A percentile compares a stretch with the other conserved stretches of the same genome.
Evolutionary conservation across 176 grass and related monocot genomes (phyloP).

Genomic region (Stipa capillata): DNA sequence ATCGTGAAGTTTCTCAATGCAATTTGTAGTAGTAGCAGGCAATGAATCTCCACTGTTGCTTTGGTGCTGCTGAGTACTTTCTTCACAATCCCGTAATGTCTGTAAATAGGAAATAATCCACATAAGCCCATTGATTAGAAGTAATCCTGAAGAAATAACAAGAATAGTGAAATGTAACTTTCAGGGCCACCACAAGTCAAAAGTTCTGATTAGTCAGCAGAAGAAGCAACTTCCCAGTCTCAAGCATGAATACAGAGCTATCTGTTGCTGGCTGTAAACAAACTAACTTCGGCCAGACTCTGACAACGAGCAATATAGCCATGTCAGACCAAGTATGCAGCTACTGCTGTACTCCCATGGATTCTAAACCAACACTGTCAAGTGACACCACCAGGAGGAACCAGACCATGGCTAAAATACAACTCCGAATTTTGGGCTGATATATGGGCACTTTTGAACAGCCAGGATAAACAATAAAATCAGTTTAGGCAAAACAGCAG

Average conservation of each 20-base stretch:
- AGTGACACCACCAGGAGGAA: neutral
- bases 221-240: neutral
- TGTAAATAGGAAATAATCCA: conserved; percentile 25
- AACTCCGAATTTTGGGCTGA: neutral
- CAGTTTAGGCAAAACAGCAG: neutral
- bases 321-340: neutral
- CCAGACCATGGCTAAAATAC: neutral
- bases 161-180: neutral
- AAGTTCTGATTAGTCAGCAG: neutral
- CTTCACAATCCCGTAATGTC: conserved; percentile 72
- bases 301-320: neutral
- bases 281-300: neutral
- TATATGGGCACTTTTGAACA: neutral
- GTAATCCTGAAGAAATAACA: neutral
- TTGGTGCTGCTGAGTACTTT: conserved; percentile 34
- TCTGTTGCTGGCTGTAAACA: neutral
- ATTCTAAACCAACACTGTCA: neutral
- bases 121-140: neutral
- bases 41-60: conserved; percentile 27
- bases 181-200: neutral
- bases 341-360: neutral
- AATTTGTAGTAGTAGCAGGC: conserved; percentile 47
- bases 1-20: conserved; percentile 48
- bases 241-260: neutral
- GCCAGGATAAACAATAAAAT: neutral